These are phyloP conservation scores for Graphium sp. DNA, from an alignment of 2,329 filamentous ascomycete species.

Conservation along the genomic window DNA sequence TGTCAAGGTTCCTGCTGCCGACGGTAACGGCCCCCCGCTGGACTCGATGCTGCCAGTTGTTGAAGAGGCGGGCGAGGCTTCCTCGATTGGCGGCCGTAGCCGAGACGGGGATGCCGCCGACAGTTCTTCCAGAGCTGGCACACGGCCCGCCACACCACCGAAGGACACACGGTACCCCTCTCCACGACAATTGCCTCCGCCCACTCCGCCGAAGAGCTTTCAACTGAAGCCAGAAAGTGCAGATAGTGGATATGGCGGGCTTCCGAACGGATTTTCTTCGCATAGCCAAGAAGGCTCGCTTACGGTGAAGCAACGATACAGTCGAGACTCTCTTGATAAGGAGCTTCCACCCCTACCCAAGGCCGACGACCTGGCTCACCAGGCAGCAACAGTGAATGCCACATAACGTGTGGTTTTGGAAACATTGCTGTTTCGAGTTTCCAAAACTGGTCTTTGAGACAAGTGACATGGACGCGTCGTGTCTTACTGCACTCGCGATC, in stretches of 20 bases:
- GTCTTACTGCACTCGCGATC: conserved; percentile 7
- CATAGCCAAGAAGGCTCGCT: conserved; percentile 13
- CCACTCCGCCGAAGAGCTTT: conserved; percentile 27
- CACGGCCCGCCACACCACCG: conserved; percentile 22
- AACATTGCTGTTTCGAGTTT: conserved; percentile 2
- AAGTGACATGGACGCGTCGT: too few relatives aligned
- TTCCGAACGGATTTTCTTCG: conserved; percentile 12
- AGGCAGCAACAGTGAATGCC: conserved; percentile 1
- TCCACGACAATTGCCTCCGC: conserved; percentile 15
- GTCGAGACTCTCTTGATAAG: conserved; percentile 43
- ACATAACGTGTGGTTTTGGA: conserved; percentile 14
- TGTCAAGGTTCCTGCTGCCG: conserved; percentile 11
- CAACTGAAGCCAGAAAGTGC: conserved; percentile 26
- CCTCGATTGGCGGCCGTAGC: conserved; percentile 45
- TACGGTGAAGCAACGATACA: conserved; percentile 20
- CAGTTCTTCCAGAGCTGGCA: background rate
- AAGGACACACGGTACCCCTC: conserved; percentile 12
- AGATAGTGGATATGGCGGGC: conserved; percentile 27
- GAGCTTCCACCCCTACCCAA: conserved; percentile 37
- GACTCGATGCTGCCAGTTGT: conserved; percentile 59
- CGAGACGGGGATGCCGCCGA: conserved; percentile 21
- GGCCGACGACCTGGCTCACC: too few relatives aligned
- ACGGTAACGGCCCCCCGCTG: conserved; percentile 31
- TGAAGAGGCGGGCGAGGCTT: conserved; percentile 71
- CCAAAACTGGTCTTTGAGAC: too few relatives aligned